Evolutionary conservation across 192 early-diverging fungal species (phyloP), one percentile per base, ranked within the genome.

Genomic region (Geosiphon pyriformis): DNA sequence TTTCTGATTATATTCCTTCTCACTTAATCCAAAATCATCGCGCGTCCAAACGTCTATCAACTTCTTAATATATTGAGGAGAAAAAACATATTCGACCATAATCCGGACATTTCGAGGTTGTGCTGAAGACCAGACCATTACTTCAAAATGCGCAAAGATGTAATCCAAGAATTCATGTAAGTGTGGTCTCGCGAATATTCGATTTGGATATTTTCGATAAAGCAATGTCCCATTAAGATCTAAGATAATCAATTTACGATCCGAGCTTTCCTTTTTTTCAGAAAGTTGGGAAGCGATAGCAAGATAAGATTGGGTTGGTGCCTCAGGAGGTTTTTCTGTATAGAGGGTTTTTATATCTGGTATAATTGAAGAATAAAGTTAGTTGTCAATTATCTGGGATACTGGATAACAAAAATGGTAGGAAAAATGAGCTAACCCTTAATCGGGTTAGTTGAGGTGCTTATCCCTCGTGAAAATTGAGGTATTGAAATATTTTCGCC

Each of bases 121-220:
- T 0, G 90, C 86, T 6, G 87, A 87, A 56, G 85, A 87, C 90
- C 90, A 91, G 4, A 91, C 70, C 84, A 89, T 86, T 20, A 91
- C 88, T 2, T 74, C 71, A 78, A 83, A 91, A 60, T 81, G 65
- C 1, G 70, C 54, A 42, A 85, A 74, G 0, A 83, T 61, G 70
- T 83, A 90, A 8, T 70, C 29, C 31, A 90, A 64, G 62, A 91
- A 89, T 2, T 73, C 52, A 0, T 42, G 22, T 17, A 85, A 65
- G 60, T 77, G 61, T 0, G 89, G 89, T 2, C 89, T 80, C 0
- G 68, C 46, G 23, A 57, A 54, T 37, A 78, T 70, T 0, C 53
- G 50, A 32, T 67, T 34, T 25, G 27, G 7, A 20, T 59, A 15
- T 8, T 22, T 26, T n/a, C 86, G 79, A 47, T 73, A 76, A 12